Percentiles rank a stretch among this genome's conserved stretches.
Conservation (phyloP, 2,329 filamentous ascomycete genomes). For the Calcarisporium arbuscula region DNA sequence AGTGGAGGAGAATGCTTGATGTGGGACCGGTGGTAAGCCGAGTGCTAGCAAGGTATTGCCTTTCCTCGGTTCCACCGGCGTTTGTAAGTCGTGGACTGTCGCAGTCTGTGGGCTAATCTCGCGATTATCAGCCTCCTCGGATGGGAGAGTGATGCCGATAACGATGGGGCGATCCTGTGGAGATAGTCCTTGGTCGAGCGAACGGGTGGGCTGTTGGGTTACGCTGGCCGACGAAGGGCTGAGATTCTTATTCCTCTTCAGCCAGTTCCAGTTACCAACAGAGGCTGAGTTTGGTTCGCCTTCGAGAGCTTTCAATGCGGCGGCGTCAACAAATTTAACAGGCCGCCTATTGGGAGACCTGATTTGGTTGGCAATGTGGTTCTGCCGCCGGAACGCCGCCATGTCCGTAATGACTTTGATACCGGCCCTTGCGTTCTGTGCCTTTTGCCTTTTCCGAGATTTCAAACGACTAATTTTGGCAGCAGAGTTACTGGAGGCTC, state of each 20-base stretch:
- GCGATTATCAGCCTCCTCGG: slow-evolving; percentile 23
- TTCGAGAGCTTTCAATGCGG: slow-evolving; percentile 53
- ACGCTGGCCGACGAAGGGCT: slow-evolving; percentile 19
- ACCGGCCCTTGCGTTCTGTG: slow-evolving; percentile 53
- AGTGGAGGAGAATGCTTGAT: no score
- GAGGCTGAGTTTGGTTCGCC: slow-evolving; percentile 47
- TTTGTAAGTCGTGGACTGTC: slow-evolving; percentile 29
- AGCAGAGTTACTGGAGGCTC: slow-evolving; percentile 29
- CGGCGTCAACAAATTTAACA: slow-evolving; percentile 50
- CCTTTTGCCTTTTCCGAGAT: slow-evolving; percentile 55
- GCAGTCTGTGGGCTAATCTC: slow-evolving; percentile 45
- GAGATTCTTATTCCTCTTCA: slow-evolving; percentile 34
- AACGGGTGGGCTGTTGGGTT: slow-evolving; percentile 20
- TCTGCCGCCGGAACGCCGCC: slow-evolving; percentile 41
- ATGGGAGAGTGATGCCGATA: slow-evolving; percentile 63
- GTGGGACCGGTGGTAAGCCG: slow-evolving; percentile 1
- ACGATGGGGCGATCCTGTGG: slow-evolving; percentile 66
- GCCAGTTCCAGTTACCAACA: slow-evolving; percentile 52
- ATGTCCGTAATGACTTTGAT: slow-evolving; percentile 68
- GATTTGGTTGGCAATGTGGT: slow-evolving; percentile 27
- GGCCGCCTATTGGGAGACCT: slow-evolving; percentile 23
- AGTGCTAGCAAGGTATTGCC: background rate
- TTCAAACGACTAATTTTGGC: slow-evolving; percentile 41
- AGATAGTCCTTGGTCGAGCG: slow-evolving; percentile 46
- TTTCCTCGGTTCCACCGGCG: slow-evolving; percentile 1